Conservation (phyloP, 306 rosid genomes). For the Trifolium subterraneum region DNA sequence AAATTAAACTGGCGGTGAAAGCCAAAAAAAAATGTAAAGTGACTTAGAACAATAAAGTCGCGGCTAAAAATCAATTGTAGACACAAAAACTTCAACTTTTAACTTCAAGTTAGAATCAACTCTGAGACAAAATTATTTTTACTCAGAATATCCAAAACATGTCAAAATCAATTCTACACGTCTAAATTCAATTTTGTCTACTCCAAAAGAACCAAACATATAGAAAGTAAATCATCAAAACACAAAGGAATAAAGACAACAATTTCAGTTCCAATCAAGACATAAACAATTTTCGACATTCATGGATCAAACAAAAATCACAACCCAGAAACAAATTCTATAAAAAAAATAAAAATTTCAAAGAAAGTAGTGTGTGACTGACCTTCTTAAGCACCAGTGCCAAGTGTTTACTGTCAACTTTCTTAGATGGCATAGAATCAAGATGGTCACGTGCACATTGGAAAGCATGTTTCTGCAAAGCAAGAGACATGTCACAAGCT, state of each 20-base stretch:
- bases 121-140: no score
- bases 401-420: constrained; percentile 75
- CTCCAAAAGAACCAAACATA: not conserved
- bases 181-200: not conserved
- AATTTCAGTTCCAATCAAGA: constrained; percentile 21
- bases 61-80: not conserved
- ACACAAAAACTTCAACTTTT: no score
- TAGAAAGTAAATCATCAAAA: not conserved
- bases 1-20: no score
- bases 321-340: constrained; percentile 21
- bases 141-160: not conserved
- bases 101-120: not conserved
- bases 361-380: not conserved
- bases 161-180: no score
- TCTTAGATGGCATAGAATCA: constrained; percentile 71
- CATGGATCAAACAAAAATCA: constrained; percentile 25
- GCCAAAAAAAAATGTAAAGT: no score
- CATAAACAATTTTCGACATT: constrained; percentile 14
- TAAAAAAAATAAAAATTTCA: not conserved
- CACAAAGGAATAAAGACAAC: not conserved
- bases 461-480: constrained; percentile 78
- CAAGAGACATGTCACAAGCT: constrained; percentile 81
- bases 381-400: constrained; percentile 93
- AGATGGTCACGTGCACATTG: constrained; percentile 70
- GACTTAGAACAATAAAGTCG: no score